A percentile compares a stretch with the other conserved stretches of the same genome.
Conservation (phyloP, 1,284 basidiomycete genomes). For the Melampsora americana region DNA sequence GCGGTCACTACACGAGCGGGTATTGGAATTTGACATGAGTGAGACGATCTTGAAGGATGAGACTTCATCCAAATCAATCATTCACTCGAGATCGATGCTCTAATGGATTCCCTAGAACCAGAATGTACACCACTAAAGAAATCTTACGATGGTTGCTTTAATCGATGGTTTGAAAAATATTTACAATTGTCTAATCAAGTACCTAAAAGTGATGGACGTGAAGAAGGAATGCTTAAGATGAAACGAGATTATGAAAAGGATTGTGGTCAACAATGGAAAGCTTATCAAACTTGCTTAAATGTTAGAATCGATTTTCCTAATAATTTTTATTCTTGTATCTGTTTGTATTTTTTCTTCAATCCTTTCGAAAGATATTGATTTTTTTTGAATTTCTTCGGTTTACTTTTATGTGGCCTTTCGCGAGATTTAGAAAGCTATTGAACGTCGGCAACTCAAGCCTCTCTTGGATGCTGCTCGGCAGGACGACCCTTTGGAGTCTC, state of each 20-base stretch:
- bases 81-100: too few relatives aligned
- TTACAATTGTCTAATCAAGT: conserved; percentile 47
- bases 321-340: neutral
- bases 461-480: conserved; percentile 32
- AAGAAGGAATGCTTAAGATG: conserved; percentile 30
- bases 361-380: neutral
- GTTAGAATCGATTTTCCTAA: conserved; percentile 46
- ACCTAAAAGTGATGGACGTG: neutral
- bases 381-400: neutral
- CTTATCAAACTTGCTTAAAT: conserved; percentile 52
- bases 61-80: too few relatives aligned
- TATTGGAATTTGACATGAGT: too few relatives aligned
- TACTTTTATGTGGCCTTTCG: neutral
- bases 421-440: conserved; percentile 19
- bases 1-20: too few relatives aligned
- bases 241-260: conserved; percentile 51
- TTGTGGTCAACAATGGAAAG: conserved; percentile 51
- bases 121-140: conserved; percentile 54
- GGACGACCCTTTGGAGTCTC: conserved; percentile 20
- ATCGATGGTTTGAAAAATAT: conserved; percentile 53
- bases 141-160: conserved; percentile 53
- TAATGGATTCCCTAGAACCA: conserved; percentile 52
- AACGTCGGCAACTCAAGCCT: conserved; percentile 29
- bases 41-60: too few relatives aligned
- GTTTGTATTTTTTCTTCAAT: neutral